Evolutionary conservation across 2,329 filamentous ascomycete species (phyloP), one percentile per base, ranked within the genome.

Genomic region (Penicillium sp.): DNA sequence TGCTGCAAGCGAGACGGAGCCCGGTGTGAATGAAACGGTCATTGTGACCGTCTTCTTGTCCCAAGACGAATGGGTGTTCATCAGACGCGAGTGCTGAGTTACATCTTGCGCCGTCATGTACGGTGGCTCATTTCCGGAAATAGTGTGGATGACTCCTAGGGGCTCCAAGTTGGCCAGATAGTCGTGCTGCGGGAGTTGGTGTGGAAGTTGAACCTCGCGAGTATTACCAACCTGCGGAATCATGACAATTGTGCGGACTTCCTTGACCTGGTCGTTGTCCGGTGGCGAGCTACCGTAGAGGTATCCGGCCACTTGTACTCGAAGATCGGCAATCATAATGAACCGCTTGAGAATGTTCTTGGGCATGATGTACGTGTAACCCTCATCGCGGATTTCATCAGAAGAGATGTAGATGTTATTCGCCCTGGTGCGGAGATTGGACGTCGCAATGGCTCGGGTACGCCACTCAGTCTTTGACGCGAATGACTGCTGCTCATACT

Each of bases 341-440:
- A 99, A 99, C 67, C 92, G 91, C 85, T 97, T 97, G 71, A 99
- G 86, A 53, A 99, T 90, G 77, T 99, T 99, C 86, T 98, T 99
- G 0, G 95, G 95, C 92, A 99, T 97, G 72, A 99, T 91, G 73
- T 98, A 99, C 0, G 94, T 99, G 74, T 91, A 90, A 45, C 93
- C 92, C 63, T 97, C 93, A 66, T 95, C 87, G 58, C 93, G 91
- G 67, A 94, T 91, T 75, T 98, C 95, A 58, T 97, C 93, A 0
- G 93, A 95, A 7, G 95, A 97, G 70, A 99, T 96, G 78, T 98
- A 99, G 73, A 99, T 97, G 79, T 99, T 97, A 85, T 98, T 99
- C 54, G 95, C 88, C 67, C 95, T 86, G 52, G 93, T 97, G 50
- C 94, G 90, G 66, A 99, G 82, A 77, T 99, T 99, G 26, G 93